phyloP scores from a whole-genome alignment of 2,329 filamentous ascomycete species.

The Xylaria sp. region DNA sequence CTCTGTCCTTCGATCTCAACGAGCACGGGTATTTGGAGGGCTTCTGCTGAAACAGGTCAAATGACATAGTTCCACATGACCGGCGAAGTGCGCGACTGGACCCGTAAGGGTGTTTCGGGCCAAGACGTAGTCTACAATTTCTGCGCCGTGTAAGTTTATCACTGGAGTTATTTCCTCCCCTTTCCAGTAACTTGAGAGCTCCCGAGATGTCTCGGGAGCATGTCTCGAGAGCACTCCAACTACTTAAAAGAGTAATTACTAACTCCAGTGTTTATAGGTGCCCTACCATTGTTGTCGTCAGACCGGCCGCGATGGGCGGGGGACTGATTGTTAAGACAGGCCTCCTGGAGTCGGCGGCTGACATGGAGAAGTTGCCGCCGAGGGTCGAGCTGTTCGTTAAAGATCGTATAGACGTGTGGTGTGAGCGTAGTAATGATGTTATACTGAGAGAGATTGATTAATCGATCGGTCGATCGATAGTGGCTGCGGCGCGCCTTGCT shows the following conservation, averaged over 20 bases:
- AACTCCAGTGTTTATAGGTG: too few species aligned
- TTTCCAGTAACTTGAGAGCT: too few species aligned
- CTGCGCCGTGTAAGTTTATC: slow-evolving; percentile 23
- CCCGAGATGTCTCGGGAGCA: too few species aligned
- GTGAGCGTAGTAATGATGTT: slow-evolving; percentile 25
- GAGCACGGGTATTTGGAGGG: neutral
- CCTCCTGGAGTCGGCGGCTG: slow-evolving; percentile 19
- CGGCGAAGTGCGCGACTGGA: slow-evolving; percentile 20
- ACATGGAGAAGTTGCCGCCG: slow-evolving; percentile 21
- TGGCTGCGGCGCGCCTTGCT: too few species aligned
- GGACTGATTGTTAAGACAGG: slow-evolving; percentile 24
- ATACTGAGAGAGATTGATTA: slow-evolving; percentile 17
- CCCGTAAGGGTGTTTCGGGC: slow-evolving; percentile 28
- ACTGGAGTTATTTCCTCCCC: too few species aligned
- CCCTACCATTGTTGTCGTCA: slow-evolving; percentile 29
- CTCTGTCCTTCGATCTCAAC: too few species aligned
- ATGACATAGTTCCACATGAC: slow-evolving; percentile 14
- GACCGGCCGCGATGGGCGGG: slow-evolving; percentile 9
- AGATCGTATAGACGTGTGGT: slow-evolving; percentile 29
- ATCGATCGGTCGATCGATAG: neutral
- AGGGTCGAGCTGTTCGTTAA: slow-evolving; percentile 29
- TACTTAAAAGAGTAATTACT: too few species aligned
- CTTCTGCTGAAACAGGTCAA: neutral
- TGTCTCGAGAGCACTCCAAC: too few species aligned
- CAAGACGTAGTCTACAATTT: slow-evolving; percentile 26